Evolutionary conservation across 2,329 filamentous ascomycete genomes (phyloP).

Genomic region (Exserohilum rostratum): DNA sequence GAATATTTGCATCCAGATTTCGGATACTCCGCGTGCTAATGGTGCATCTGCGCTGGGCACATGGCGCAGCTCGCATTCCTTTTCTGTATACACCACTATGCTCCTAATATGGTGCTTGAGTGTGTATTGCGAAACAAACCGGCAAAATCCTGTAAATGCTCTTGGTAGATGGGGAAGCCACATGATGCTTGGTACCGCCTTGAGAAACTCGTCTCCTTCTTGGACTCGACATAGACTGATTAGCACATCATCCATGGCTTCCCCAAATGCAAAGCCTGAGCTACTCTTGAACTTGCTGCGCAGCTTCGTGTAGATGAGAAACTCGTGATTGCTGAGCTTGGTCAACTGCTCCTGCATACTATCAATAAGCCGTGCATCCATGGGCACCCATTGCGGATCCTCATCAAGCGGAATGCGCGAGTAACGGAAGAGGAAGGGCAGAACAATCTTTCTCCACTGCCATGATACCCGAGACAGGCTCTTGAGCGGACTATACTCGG

Average conservation of each 20-base stretch:
- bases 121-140: slow-evolving; percentile 26
- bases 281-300: slow-evolving; percentile 44
- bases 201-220: slow-evolving; percentile 38
- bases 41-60: slow-evolving; percentile 36
- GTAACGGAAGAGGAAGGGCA: slow-evolving; percentile 43
- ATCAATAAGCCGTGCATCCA: slow-evolving; percentile 42
- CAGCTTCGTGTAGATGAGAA: slow-evolving; percentile 41
- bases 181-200: slow-evolving; percentile 26
- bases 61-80: slow-evolving; percentile 46
- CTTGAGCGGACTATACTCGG: slow-evolving; percentile 34
- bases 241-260: slow-evolving; percentile 40
- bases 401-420: slow-evolving; percentile 34
- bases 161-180: slow-evolving; percentile 43
- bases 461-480: slow-evolving; percentile 40
- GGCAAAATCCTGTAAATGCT: slow-evolving; percentile 26
- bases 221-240: slow-evolving; percentile 42
- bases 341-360: slow-evolving; percentile 42
- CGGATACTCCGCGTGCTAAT: slow-evolving; percentile 58
- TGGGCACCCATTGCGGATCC: slow-evolving; percentile 42
- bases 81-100: slow-evolving; percentile 54
- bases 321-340: slow-evolving; percentile 40
- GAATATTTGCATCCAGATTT: slow-evolving; percentile 43
- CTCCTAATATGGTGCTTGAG: slow-evolving; percentile 52
- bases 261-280: slow-evolving; percentile 33
- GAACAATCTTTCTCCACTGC: slow-evolving; percentile 39